Evolutionary conservation across 176 grass and related monocot genomes (phyloP).

Genomic region (Oryza meridionalis): DNA sequence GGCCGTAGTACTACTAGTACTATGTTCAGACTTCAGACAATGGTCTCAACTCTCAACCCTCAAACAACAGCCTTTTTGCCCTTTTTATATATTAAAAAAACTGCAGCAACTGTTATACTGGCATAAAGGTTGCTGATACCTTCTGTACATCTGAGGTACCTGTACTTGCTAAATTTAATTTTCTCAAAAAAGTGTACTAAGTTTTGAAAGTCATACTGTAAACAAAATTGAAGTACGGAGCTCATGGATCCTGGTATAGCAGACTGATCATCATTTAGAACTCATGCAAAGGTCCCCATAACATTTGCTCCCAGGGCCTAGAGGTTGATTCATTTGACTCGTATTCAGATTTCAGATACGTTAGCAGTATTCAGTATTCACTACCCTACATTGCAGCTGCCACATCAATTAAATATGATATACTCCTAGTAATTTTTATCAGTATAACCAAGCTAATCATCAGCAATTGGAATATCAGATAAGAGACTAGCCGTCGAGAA

Average conservation of each 20-base stretch:
- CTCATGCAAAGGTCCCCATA: not conserved
- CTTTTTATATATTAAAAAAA: not conserved
- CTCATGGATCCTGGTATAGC: not conserved
- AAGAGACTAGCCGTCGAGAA: not conserved
- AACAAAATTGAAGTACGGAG: not conserved
- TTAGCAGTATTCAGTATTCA: too few relatives aligned
- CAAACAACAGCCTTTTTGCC: not conserved
- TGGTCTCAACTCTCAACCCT: not conserved
- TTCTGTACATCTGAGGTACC: conserved; percentile 2
- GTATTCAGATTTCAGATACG: not conserved
- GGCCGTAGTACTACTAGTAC: too few relatives aligned
- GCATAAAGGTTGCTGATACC: not conserved
- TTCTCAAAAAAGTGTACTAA: not conserved
- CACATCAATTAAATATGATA: not conserved
- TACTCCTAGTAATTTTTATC: too few relatives aligned
- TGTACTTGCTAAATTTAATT: conserved; percentile 22
- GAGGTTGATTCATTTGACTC: conserved; percentile 5
- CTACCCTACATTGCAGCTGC: too few relatives aligned
- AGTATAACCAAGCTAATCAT: not conserved
- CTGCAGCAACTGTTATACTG: not conserved
- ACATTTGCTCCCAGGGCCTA: not conserved
- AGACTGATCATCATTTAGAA: not conserved
- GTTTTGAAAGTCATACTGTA: conserved; percentile 1
- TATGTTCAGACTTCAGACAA: not conserved
- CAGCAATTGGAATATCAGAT: not conserved